Base-by-base conservation (phyloP, 345 rosid species). In the Eutrema yunnanense region DNA sequence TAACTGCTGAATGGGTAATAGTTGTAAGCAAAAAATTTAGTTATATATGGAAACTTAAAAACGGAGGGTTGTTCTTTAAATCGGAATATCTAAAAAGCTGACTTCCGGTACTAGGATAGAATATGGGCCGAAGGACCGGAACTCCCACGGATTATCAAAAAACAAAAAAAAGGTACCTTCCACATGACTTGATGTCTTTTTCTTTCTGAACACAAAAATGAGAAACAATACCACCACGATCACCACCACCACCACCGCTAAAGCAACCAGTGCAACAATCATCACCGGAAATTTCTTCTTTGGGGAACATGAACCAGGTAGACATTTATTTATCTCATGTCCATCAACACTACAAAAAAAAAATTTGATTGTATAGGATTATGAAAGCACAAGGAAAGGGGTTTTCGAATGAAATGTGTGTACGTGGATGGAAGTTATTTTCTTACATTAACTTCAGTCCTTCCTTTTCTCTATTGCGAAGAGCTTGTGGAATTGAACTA, bases 401-500 rank as follows among this genome's bases (percentile, higher is more conserved):
- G 6, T 6, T 14, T 12, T 2, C 1, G 3, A 72, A 0, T 8
- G 0, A 27, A 26, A 63, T 51, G 26, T 29, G 22, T 7, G 5
- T 46, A 48, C 0, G 7, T 52, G 8, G 2, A 5, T 52, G 27
- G 6, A 12, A 12, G 9, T 14, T 52, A 4, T 3, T 5, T 19
- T 65, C 60, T 65, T 59, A 74, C 78, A 67, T 7, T 50, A 74
- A 10, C 2, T 22, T 22, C 3, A 74, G 68, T 59, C 78, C 78
- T 12, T 22, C n/a, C 3, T 59, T 57, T 11, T 32, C 9, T 55
- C 63, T 86, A 16, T 81, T 70, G 14, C 27, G 37, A 54, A 86
- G 81, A 3, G 51, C 48, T 13, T 9, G 16, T 44, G 90, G 87
- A 48, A 86, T 38, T 22, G 77, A 19, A 61, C 81, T 81, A 44